Base-by-base conservation (phyloP, 352 stramenopile species). In the Phytophthora lateralis region DNA sequence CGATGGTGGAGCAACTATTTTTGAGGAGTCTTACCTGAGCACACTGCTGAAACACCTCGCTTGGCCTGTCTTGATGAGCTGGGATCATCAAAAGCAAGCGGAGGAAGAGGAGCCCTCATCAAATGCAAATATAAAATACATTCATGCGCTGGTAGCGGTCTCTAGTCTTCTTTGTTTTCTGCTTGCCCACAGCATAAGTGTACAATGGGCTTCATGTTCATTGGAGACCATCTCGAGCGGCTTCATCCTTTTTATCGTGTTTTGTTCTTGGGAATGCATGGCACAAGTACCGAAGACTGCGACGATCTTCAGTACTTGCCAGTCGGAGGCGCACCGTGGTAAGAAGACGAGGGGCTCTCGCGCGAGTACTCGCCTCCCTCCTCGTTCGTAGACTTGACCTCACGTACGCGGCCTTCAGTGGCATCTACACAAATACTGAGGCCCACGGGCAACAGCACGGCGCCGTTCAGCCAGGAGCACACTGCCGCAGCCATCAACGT, bases 401-500 rank as follows among this genome's bases (percentile, higher is more conserved):
- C 52, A 45, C 71, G 69, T 42, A 76, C 59, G 11, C 65, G 70
- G n/a, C 56, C 67, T 67, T 82, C 63, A 10, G 47, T 66, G 2
- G 74, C 51, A 65, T 87, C 75, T 24, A 77, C 72, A 46, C 55
- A 44, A 46, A 87, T 60, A 48, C 77, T 87, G 26, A 87, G 59
- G 7, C 47, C 55, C 21, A 87, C 77, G 18, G 77, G 77, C 2
- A 87, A 54, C 39, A 80, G 46, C 45, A 77, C 53, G 20, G 55
- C 60, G 48, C 56, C 60, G 30, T 80, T 77, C 27, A 80, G 17
- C 38, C 78, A 72, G 6, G 69, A 61, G 41, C 62, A 72, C 42
- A 78, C 45, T 2, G 74, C 69, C 24, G 69, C 73, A 37, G 65
- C 58, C 50, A 85, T 61, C 48, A 84, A 52, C 43, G 73, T 79